A percentile compares a stretch with the other conserved stretches of the same genome.
Conservation (phyloP, 371 early-diverging fungal genomes). For the Amoeboaphelidium protococcarum region DNA sequence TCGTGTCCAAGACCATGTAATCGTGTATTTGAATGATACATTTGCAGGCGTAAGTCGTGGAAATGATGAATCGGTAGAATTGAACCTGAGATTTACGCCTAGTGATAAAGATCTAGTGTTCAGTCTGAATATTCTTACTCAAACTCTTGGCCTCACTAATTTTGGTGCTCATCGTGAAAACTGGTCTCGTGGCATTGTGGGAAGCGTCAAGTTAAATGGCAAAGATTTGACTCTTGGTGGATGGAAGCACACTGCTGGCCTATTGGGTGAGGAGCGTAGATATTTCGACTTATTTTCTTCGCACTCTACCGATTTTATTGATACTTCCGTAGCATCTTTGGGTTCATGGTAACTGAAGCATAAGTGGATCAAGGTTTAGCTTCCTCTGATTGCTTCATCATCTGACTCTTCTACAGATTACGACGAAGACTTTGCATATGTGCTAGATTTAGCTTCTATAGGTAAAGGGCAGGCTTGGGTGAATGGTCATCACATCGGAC, state of each 20-base stretch:
- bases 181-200: constrained; percentile 13
- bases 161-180: constrained; percentile 11
- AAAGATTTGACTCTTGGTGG: constrained; percentile 10
- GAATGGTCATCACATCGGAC: constrained; percentile 17
- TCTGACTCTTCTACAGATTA: background rate
- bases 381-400: background rate
- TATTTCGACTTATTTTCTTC: background rate
- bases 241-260: constrained; percentile 11
- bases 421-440: constrained; percentile 3
- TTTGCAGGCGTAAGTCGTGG: background rate
- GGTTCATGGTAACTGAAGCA: background rate
- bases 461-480: constrained; percentile 17
- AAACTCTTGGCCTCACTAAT: constrained; percentile 15
- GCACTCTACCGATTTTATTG: background rate
- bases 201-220: constrained; percentile 10
- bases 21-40: background rate
- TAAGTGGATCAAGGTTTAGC: background rate
- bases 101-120: background rate
- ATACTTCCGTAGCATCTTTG: background rate
- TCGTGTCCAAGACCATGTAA: background rate
- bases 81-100: background rate
- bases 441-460: constrained; percentile 14
- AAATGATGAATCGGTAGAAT: background rate
- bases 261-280: background rate
- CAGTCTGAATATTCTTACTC: constrained; percentile 9